Conservation (phyloP, 73 alveolate species). For the Effrenium voratum region DNA sequence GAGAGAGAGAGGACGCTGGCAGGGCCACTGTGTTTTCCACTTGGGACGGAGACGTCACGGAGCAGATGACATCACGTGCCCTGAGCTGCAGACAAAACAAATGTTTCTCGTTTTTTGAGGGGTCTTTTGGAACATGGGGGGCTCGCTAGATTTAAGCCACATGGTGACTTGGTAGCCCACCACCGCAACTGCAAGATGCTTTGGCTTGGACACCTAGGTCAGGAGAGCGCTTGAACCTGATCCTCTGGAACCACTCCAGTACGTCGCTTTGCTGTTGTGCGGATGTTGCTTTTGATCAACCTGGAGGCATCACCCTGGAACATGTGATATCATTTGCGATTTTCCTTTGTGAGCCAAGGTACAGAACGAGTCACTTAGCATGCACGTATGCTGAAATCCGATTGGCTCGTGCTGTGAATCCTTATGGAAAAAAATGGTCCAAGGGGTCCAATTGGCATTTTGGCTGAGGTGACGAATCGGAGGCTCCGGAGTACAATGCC, state of each 20-base stretch:
- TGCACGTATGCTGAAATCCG: too few relatives aligned
- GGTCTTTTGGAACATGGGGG: background rate
- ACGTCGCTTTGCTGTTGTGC: constrained; percentile 14
- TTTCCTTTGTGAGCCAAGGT: constrained; percentile 10
- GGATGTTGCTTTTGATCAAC: too few relatives aligned
- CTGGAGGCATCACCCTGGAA: too few relatives aligned
- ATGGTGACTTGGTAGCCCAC: background rate
- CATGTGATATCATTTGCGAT: too few relatives aligned
- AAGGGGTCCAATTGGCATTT: too few relatives aligned
- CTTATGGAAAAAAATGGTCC: too few relatives aligned
- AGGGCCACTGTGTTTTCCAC: constrained; percentile 70
- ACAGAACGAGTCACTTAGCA: constrained; percentile 65
- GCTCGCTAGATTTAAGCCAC: background rate
- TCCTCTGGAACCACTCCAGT: constrained; percentile 92
- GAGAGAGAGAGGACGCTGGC: background rate
- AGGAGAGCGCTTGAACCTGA: constrained; percentile 81
- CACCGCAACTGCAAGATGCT: too few relatives aligned
- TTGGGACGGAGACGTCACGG: constrained; percentile 89
- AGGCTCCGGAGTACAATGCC: constrained; percentile 45
- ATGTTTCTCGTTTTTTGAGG: background rate
- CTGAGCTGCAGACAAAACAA: too few relatives aligned
- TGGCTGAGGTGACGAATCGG: constrained; percentile 65
- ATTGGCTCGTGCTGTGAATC: too few relatives aligned
- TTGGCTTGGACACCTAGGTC: too few relatives aligned
- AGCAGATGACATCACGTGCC: constrained; percentile 87